Conservation (phyloP, 352 stramenopile species). For the Hyaloperonospora arabidopsidis region DNA sequence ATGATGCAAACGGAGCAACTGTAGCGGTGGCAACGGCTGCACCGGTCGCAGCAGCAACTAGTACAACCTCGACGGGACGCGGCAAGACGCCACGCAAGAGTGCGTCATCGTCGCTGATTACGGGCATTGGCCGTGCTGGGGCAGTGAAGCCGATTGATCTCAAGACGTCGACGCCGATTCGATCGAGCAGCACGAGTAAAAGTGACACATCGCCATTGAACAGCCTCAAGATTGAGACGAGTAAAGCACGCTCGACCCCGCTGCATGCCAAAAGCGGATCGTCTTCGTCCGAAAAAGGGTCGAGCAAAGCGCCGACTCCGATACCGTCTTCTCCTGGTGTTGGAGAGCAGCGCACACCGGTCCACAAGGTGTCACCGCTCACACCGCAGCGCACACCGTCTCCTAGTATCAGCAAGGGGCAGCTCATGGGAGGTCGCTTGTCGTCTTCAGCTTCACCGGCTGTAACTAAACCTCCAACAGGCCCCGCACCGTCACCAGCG, state of each 20-base stretch:
- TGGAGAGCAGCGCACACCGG: slow-evolving; percentile 26
- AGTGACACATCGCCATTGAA: slow-evolving; percentile 36
- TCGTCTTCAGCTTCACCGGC: slow-evolving; percentile 32
- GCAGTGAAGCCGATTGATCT: slow-evolving; percentile 74
- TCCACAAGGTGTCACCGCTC: slow-evolving; percentile 28
- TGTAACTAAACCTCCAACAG: slow-evolving; percentile 17
- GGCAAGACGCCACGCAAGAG: slow-evolving; percentile 70
- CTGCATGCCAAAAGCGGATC: slow-evolving; percentile 42
- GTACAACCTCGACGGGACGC: slow-evolving; percentile 10
- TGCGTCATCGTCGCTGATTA: slow-evolving; percentile 44
- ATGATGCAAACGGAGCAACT: slow-evolving; percentile 29
- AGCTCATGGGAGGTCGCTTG: slow-evolving; percentile 7
- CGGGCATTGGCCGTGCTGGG: slow-evolving; percentile 62
- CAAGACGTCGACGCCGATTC: slow-evolving; percentile 62
- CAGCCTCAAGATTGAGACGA: slow-evolving; percentile 30
- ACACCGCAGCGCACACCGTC: slow-evolving; percentile 34
- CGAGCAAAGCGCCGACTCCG: slow-evolving; percentile 21
- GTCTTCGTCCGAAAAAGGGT: slow-evolving; percentile 31
- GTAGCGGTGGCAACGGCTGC: slow-evolving; percentile 5
- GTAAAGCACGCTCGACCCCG: slow-evolving; percentile 43
- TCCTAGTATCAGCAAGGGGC: slow-evolving; percentile 24
- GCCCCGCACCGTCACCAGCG: slow-evolving; percentile 20
- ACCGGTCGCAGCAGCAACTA: neutral
- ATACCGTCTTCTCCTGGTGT: slow-evolving; percentile 31
- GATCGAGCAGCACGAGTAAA: slow-evolving; percentile 40